Conservation (phyloP, 495 filamentous ascomycete species). For the Aspergillus sparsus region DNA sequence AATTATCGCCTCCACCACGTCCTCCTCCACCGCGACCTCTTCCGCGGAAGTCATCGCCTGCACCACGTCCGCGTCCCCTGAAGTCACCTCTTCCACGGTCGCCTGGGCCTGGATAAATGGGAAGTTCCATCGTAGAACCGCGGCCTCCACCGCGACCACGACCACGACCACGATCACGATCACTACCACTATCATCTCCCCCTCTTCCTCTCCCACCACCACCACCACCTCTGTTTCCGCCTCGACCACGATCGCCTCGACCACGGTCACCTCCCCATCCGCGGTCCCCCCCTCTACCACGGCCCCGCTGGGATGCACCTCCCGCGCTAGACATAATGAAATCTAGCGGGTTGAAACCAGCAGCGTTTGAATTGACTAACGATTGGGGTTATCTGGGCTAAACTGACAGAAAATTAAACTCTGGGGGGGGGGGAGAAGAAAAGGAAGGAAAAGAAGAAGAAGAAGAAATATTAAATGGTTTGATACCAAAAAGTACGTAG, state of each 20-base stretch:
- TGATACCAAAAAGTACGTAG: no score
- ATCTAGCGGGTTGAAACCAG: not conserved
- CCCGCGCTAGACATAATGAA: slow-evolving; percentile 18
- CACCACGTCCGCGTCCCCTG: slow-evolving; percentile 13
- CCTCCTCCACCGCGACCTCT: no score
- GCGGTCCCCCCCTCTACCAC: slow-evolving; percentile 15
- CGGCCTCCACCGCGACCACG: slow-evolving; percentile 13
- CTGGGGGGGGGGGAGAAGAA: no score
- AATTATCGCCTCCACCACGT: slow-evolving; percentile 14
- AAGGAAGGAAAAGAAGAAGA: no score
- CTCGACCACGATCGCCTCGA: slow-evolving; percentile 18
- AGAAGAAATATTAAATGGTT: not conserved
- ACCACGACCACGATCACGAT: slow-evolving; percentile 11
- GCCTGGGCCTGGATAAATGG: slow-evolving; percentile 10
- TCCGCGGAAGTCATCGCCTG: no score
- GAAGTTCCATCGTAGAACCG: slow-evolving; percentile 10
- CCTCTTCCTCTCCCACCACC: slow-evolving; percentile 12
- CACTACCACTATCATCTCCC: slow-evolving; percentile 5
- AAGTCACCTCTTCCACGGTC: slow-evolving; percentile 23
- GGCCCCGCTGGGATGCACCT: slow-evolving; percentile 17
- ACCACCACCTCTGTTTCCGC: slow-evolving; percentile 24
- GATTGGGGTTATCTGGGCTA: not conserved
- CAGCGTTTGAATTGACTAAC: not conserved
- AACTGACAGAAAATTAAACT: not conserved
- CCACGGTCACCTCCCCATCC: slow-evolving; percentile 20